A percentile compares a stretch with the other conserved stretches of the same genome.
Evolutionary conservation across 129 eudicot species (phyloP).

Genomic region (Logfia minima): DNA sequence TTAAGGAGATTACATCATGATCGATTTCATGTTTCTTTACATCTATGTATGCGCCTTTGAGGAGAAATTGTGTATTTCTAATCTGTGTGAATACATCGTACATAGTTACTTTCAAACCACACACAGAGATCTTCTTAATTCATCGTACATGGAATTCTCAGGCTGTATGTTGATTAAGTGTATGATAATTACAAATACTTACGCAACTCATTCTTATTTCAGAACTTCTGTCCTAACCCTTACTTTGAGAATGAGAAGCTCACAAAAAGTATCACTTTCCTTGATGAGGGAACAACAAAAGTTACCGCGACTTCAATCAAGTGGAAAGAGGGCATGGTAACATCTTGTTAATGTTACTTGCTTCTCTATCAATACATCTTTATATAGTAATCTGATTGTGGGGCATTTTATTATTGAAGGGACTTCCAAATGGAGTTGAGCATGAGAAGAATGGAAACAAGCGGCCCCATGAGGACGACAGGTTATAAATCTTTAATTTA

Average conservation of each 20-base stretch:
- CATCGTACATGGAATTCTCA: not conserved
- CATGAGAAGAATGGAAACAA: conserved; percentile 83
- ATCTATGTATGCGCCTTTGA: not conserved
- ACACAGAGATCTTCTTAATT: not conserved
- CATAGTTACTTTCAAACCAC: too few relatives aligned
- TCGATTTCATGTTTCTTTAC: not conserved
- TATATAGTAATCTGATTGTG: conserved; percentile 11
- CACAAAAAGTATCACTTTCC: conserved; percentile 72
- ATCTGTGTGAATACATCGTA: too few relatives aligned
- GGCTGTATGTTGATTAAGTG: not conserved
- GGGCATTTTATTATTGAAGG: conserved; percentile 43
- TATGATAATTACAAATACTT: not conserved
- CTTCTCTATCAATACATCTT: not conserved
- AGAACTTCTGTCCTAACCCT: conserved; percentile 78
- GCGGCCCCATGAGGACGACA: conserved; percentile 76
- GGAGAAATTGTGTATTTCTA: not conserved
- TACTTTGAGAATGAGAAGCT: conserved; percentile 84
- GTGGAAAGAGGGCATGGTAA: conserved; percentile 95
- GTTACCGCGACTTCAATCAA: conserved; percentile 75
- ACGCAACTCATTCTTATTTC: conserved; percentile 17
- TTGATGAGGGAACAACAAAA: conserved; percentile 74
- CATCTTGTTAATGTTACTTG: conserved; percentile 1
- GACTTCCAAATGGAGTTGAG: conserved; percentile 61
- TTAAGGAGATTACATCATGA: not conserved
- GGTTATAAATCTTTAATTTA: conserved; percentile 37